phyloP scores from a whole-genome alignment of 1,284 basidiomycete species.

The Cryptococcus sp. region DNA sequence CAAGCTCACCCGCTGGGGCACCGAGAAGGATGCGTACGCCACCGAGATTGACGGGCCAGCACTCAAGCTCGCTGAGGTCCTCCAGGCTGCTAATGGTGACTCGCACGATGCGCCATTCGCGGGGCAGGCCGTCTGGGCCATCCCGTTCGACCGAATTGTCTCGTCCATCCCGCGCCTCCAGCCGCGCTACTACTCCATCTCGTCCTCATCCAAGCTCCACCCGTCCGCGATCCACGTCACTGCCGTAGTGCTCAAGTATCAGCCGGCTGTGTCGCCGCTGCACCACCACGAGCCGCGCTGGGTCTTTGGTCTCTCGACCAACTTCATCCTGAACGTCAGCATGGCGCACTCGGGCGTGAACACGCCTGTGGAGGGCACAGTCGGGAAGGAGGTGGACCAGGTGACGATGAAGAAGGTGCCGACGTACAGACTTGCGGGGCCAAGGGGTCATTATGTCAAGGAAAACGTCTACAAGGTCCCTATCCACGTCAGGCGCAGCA shows the following conservation, averaged over 20 bases:
- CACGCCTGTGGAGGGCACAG: conserved; percentile 50
- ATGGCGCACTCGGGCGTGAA: conserved; percentile 60
- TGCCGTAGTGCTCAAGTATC: conserved; percentile 87
- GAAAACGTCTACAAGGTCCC: conserved; percentile 76
- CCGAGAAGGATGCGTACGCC: conserved; percentile 83
- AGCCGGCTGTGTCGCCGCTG: conserved; percentile 59
- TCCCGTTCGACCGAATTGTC: conserved; percentile 95
- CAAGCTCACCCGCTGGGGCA: conserved; percentile 72
- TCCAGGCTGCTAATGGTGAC: conserved; percentile 80
- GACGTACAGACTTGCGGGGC: conserved; percentile 80
- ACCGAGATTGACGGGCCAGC: conserved; percentile 71
- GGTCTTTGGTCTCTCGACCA: conserved; percentile 83
- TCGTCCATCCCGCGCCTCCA: conserved; percentile 89
- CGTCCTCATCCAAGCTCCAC: conserved; percentile 88
- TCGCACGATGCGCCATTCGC: conserved; percentile 59
- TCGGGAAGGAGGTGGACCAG: conserved; percentile 8
- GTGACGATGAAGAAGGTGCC: conserved; percentile 56
- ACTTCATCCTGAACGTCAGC: conserved; percentile 89
- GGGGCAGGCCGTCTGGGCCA: conserved; percentile 76
- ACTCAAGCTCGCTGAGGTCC: conserved; percentile 84
- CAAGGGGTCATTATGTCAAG: conserved; percentile 69
- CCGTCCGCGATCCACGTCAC: conserved; percentile 90
- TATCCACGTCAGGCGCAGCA: conserved; percentile 90
- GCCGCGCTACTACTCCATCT: conserved; percentile 97
- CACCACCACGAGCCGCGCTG: conserved; percentile 54